Conservation (phyloP, 2,329 filamentous ascomycete genomes). For the Talaromyces verruculosus region DNA sequence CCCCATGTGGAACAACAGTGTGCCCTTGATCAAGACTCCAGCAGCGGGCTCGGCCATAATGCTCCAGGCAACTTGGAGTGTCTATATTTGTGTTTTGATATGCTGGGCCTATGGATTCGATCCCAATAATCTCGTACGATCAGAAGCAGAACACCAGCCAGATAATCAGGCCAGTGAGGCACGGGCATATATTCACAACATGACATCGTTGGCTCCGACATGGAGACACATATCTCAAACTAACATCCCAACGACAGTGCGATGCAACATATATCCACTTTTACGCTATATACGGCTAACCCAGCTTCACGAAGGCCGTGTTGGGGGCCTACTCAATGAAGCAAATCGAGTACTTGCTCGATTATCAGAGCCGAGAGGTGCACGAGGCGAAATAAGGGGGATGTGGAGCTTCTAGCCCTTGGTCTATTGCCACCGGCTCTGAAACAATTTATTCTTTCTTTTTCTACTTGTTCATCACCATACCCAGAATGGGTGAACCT, state of each 20-base stretch:
- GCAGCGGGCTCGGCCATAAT: conserved; percentile 26
- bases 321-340: conserved; percentile 39
- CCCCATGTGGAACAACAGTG: conserved; percentile 2
- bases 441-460: conserved; percentile 7
- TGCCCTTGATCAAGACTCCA: background rate
- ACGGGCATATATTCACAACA: conserved; percentile 27
- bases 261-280: conserved; percentile 31
- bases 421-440: conserved; percentile 6
- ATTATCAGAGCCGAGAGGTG: conserved; percentile 27
- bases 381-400: conserved; percentile 25
- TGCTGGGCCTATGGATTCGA: conserved; percentile 37
- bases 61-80: conserved; percentile 36
- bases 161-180: conserved; percentile 13
- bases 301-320: conserved; percentile 27
- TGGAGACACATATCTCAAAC: conserved; percentile 23
- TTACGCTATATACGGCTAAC: conserved; percentile 32
- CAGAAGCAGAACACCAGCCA: background rate
- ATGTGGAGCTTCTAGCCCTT: conserved; percentile 29
- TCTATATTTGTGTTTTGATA: conserved; percentile 36
- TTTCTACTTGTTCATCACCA: conserved; percentile 4
- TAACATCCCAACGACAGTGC: conserved; percentile 24
- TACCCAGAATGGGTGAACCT: background rate
- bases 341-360: conserved; percentile 34
- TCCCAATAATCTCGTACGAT: conserved; percentile 15
- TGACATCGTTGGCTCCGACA: conserved; percentile 25